Conservation (phyloP, 345 rosid species). For the Dovyalis caffra region DNA sequence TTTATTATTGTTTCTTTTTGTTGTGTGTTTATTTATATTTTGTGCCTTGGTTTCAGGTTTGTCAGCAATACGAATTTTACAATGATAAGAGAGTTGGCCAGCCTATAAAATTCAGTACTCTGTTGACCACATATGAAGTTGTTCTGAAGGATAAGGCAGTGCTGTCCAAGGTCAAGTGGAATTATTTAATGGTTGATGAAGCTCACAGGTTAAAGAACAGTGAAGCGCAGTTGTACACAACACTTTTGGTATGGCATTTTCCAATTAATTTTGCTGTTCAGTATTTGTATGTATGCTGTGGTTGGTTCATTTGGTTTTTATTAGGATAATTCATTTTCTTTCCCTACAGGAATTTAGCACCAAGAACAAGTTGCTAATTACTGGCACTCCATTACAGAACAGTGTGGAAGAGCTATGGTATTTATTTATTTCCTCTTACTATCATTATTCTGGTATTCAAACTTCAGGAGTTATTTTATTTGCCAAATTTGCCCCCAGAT, state of each 20-base stretch:
- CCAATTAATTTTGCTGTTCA: slow-evolving; percentile 8
- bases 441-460: slow-evolving; percentile 1
- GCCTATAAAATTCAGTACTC: slow-evolving; percentile 80
- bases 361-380: slow-evolving; percentile 92
- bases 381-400: slow-evolving; percentile 98
- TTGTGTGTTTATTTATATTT: neutral
- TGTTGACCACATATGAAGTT: slow-evolving; percentile 96
- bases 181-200: slow-evolving; percentile 98
- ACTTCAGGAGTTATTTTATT: neutral
- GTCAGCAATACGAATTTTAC: slow-evolving; percentile 92
- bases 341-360: slow-evolving; percentile 87
- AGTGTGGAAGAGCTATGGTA: slow-evolving; percentile 99
- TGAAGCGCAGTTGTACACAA: slow-evolving; percentile 94
- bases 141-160: slow-evolving; percentile 92
- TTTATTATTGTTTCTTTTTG: neutral
- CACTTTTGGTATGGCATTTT: slow-evolving; percentile 60
- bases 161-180: slow-evolving; percentile 96
- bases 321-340: slow-evolving; percentile 9
- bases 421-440: slow-evolving; percentile 8
- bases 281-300: slow-evolving; percentile 4
- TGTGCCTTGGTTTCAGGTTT: slow-evolving; percentile 51
- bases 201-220: slow-evolving; percentile 98
- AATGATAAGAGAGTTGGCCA: slow-evolving; percentile 82
- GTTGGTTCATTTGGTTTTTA: slow-evolving; percentile 18
- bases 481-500: neutral